Evolutionary conservation across 2,329 filamentous ascomycete genomes (phyloP).

Genomic region (Aspergillus arachidicola): DNA sequence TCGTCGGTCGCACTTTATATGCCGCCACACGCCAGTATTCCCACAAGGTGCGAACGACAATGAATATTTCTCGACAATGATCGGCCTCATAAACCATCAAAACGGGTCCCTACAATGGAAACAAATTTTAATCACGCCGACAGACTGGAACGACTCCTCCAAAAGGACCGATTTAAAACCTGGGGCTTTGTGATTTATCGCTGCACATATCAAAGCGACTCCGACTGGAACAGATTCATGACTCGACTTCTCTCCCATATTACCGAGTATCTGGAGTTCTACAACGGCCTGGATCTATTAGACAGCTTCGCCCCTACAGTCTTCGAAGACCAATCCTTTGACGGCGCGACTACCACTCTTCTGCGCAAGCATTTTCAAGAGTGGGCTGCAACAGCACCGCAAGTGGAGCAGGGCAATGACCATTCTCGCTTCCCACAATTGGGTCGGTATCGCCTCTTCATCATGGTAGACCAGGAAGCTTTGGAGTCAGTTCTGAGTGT

Average conservation of each 20-base stretch:
- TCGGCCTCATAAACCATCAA: not conserved
- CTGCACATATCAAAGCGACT: conserved; percentile 14
- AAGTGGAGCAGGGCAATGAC: conserved; percentile 7
- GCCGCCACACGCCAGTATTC: not conserved
- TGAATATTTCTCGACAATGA: not conserved
- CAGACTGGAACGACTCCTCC: conserved; percentile 43
- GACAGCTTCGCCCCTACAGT: conserved; percentile 18
- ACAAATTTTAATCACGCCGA: not conserved
- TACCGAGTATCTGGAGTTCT: not conserved
- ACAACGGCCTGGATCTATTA: conserved; percentile 16
- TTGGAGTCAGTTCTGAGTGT: conserved; percentile 16
- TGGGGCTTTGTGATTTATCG: conserved; percentile 15
- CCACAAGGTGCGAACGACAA: not conserved
- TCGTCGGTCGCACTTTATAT: not conserved
- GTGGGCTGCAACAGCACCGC: conserved; percentile 9
- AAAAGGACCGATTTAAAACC: conserved; percentile 9
- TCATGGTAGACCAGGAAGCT: conserved; percentile 20
- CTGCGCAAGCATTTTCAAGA: conserved; percentile 17
- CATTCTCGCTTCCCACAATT: not conserved
- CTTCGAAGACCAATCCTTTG: conserved; percentile 19
- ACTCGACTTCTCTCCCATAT: conserved; percentile 8
- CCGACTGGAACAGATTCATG: conserved; percentile 13
- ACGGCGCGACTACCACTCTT: conserved; percentile 13
- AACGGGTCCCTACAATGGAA: not conserved
- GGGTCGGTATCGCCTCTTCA: conserved; percentile 20